A percentile compares a stretch with the other conserved stretches of the same genome.
Evolutionary conservation across 495 filamentous ascomycete genomes (phyloP).

Genomic region (Penicillium taxi): DNA sequence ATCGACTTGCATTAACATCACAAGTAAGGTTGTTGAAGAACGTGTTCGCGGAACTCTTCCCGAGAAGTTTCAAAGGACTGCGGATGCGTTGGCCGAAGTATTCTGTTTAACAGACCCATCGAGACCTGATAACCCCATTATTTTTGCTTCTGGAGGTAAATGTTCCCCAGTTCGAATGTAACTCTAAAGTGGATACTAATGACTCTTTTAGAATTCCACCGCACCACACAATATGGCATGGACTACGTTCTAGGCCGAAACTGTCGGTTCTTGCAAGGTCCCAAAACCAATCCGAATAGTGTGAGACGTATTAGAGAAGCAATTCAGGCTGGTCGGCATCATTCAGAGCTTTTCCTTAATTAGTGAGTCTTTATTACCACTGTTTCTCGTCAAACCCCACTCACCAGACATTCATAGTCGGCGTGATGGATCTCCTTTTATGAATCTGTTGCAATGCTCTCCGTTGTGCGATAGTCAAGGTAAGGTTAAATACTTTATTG

Average conservation of each 20-base stretch:
- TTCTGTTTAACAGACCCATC: slow-evolving; percentile 73
- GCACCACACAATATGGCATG: slow-evolving; percentile 55
- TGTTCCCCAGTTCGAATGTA: neutral
- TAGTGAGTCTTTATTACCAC: slow-evolving; percentile 48
- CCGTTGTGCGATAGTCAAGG: slow-evolving; percentile 36
- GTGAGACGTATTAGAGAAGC: slow-evolving; percentile 49
- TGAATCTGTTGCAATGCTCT: slow-evolving; percentile 57
- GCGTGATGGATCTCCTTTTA: slow-evolving; percentile 55
- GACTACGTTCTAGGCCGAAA: slow-evolving; percentile 52
- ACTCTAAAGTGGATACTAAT: neutral
- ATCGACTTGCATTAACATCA: slow-evolving; percentile 25
- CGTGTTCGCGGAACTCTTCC: slow-evolving; percentile 27
- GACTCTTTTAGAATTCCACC: slow-evolving; percentile 45
- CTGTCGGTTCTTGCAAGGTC: slow-evolving; percentile 56
- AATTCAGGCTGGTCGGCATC: slow-evolving; percentile 49
- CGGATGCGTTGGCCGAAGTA: slow-evolving; percentile 64
- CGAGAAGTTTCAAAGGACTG: slow-evolving; percentile 42
- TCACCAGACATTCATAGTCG: slow-evolving; percentile 37
- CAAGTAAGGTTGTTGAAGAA: slow-evolving; percentile 27
- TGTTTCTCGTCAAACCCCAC: no score
- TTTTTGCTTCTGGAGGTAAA: slow-evolving; percentile 68
- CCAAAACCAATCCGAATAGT: slow-evolving; percentile 43
- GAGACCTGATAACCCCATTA: slow-evolving; percentile 63
- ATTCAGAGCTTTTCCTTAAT: slow-evolving; percentile 61
- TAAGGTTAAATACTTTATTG: slow-evolving; percentile 11